These are phyloP conservation scores for Clarireedia sp. DNA, from an alignment of 2,329 filamentous ascomycete genomes.

Conservation along the genomic window DNA sequence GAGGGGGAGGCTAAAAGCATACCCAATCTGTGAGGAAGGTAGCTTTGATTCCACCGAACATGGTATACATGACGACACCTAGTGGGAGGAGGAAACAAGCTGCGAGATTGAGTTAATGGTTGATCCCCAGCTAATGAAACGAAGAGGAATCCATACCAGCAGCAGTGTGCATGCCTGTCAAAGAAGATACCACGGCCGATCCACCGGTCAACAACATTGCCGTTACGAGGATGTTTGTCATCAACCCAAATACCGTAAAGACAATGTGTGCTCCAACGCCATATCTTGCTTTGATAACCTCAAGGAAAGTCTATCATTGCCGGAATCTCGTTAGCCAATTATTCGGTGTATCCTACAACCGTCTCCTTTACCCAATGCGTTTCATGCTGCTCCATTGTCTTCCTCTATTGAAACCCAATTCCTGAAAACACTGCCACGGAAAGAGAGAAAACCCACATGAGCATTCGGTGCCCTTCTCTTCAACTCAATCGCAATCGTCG, in stretches of 20 bases:
- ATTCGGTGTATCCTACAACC: too few relatives aligned
- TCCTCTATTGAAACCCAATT: neutral
- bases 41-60: slow-evolving; percentile 72
- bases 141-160: slow-evolving; percentile 40
- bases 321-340: neutral
- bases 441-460: slow-evolving; percentile 38
- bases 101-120: neutral
- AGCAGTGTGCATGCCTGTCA: slow-evolving; percentile 68
- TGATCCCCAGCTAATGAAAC: neutral
- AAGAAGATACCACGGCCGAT: slow-evolving; percentile 60
- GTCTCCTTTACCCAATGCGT: too few relatives aligned
- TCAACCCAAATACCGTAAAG: slow-evolving; percentile 73
- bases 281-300: slow-evolving; percentile 76
- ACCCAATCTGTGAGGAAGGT: slow-evolving; percentile 61
- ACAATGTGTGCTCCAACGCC: slow-evolving; percentile 65
- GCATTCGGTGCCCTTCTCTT: slow-evolving; percentile 84
- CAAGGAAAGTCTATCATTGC: slow-evolving; percentile 53
- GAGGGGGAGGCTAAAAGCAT: neutral
- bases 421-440: neutral
- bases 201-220: slow-evolving; percentile 85
- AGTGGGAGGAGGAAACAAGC: slow-evolving; percentile 74
- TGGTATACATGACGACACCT: slow-evolving; percentile 74
- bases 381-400: neutral
- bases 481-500: slow-evolving; percentile 81
- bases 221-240: slow-evolving; percentile 81